A percentile compares a stretch with the other conserved stretches of the same genome.
These are phyloP conservation scores for Oryza nivara DNA, from an alignment of 176 grass and related monocot species.

Conservation along the genomic window DNA sequence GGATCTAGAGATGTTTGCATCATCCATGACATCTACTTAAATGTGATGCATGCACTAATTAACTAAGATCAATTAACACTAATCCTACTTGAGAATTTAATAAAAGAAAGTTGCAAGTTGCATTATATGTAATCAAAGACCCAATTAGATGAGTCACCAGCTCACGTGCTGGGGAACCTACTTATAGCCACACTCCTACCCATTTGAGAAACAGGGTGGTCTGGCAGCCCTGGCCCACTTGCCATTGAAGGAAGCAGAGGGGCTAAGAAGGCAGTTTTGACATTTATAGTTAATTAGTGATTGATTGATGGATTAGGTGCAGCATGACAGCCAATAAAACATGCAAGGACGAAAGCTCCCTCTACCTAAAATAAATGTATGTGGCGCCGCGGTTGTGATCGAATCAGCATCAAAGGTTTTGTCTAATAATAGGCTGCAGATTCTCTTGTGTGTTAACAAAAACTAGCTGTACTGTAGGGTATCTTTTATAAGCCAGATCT, in stretches of 20 bases:
- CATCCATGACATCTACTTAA: neutral
- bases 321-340: neutral
- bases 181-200: too few species aligned
- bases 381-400: slow-evolving; percentile 29
- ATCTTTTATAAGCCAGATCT: neutral
- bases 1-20: neutral
- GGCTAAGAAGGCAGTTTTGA: neutral
- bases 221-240: neutral
- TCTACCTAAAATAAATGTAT: neutral
- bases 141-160: neutral
- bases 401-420: neutral
- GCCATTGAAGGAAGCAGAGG: neutral
- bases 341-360: neutral
- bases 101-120: slow-evolving; percentile 29
- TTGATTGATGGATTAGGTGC: neutral
- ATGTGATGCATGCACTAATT: neutral
- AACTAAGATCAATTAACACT: neutral
- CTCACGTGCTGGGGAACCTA: neutral
- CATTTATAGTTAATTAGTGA: neutral
- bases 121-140: slow-evolving; percentile 16
- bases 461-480: neutral
- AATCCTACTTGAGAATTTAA: neutral
- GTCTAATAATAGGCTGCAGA: neutral
- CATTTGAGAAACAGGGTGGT: neutral
- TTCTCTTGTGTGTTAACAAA: neutral